phyloP scores from a whole-genome alignment of 2,329 filamentous ascomycete species.

The Hypoxylon rubiginosum region DNA sequence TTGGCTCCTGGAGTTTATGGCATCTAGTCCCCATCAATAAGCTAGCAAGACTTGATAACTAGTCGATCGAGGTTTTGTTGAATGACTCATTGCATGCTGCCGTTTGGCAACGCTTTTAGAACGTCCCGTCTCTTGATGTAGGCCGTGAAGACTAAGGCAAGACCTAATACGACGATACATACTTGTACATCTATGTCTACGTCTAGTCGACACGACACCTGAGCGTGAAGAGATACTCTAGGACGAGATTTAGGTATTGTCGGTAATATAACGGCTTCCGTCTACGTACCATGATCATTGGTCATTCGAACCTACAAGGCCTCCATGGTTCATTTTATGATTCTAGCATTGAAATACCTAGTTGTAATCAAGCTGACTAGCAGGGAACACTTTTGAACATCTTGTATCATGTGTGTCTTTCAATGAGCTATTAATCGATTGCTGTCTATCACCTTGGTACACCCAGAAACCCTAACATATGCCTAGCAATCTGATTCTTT shows the following conservation, averaged over 20 bases:
- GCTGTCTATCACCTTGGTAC: neutral
- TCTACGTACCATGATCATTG: neutral
- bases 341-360: neutral
- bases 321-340: neutral
- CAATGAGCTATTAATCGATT: neutral
- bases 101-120: neutral
- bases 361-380: neutral
- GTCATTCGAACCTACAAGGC: neutral
- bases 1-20: neutral
- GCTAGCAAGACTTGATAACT: neutral
- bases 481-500: no score
- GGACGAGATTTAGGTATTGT: neutral
- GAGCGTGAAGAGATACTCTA: neutral
- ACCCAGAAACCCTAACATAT: neutral
- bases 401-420: neutral
- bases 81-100: neutral
- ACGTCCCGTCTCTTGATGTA: neutral
- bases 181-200: neutral
- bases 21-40: neutral
- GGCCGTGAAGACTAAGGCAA: neutral
- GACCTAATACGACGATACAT: neutral
- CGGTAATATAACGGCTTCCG: neutral
- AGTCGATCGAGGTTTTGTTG: neutral
- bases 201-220: neutral
- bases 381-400: neutral